phyloP scores from a whole-genome alignment of 805 yeast genomes.

The Candida saitoana region DNA sequence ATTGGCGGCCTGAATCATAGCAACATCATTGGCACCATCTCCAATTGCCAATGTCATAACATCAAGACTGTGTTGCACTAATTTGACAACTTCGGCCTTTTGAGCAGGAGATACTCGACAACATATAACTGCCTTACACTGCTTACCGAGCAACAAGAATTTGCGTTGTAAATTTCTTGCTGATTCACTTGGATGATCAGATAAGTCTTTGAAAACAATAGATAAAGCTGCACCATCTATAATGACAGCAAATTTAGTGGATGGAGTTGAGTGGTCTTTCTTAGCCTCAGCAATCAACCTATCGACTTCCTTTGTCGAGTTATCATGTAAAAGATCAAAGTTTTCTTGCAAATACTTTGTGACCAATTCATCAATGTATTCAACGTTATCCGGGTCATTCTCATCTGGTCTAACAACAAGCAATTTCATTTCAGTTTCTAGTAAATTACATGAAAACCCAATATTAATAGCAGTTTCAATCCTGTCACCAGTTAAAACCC shows the following conservation, averaged over 20 bases:
- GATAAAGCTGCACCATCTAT: conserved; percentile 68
- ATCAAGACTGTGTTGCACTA: conserved; percentile 59
- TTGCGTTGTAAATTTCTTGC: conserved; percentile 31
- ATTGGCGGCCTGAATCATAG: conserved; percentile 84
- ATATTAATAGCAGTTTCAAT: conserved; percentile 82
- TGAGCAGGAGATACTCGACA: conserved; percentile 84
- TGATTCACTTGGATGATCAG: conserved; percentile 3
- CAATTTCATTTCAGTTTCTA: conserved; percentile 65
- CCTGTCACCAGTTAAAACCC: conserved; percentile 83
- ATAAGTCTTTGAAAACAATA: conserved; percentile 33
- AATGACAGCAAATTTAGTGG: conserved; percentile 53
- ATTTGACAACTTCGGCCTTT: conserved; percentile 67
- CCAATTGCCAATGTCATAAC: conserved; percentile 82
- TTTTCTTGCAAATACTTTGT: conserved; percentile 45
- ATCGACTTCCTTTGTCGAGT: conserved; percentile 25
- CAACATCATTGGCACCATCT: conserved; percentile 84
- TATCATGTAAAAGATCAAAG: conserved; percentile 38
- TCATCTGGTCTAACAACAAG: conserved; percentile 57
- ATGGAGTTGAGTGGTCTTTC: conserved; percentile 62
- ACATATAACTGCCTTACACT: conserved; percentile 74
- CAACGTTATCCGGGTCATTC: conserved; percentile 45
- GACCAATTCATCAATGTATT: conserved; percentile 35
- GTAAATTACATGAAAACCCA: conserved; percentile 72
- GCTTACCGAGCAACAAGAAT: conserved; percentile 68
- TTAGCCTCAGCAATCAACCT: conserved; percentile 48